A percentile compares a stretch with the other conserved stretches of the same genome.
phyloP scores from a whole-genome alignment of 768 basidiomycete genomes.

The Boletales sp. region DNA sequence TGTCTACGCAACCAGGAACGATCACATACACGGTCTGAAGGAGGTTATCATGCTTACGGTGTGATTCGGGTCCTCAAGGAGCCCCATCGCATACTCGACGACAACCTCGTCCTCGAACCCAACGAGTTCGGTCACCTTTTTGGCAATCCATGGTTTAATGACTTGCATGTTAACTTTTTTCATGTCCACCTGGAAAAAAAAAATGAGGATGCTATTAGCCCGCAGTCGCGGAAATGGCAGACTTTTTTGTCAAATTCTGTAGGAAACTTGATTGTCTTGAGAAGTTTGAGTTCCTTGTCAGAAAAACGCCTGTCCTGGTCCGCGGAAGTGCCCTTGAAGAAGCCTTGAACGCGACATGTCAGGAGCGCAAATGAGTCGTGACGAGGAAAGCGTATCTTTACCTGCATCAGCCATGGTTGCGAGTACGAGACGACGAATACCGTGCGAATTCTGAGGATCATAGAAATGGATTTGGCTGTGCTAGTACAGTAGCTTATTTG shows the following conservation, averaged over 20 bases:
- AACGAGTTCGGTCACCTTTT: slow-evolving; percentile 85
- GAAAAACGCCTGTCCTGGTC: slow-evolving; percentile 92
- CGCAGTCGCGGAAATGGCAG: slow-evolving; percentile 2
- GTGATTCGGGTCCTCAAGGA: slow-evolving; percentile 81
- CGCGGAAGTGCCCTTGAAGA: slow-evolving; percentile 88
- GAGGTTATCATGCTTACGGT: slow-evolving; percentile 51
- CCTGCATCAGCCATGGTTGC: slow-evolving; percentile 59
- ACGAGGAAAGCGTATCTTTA: slow-evolving; percentile 15
- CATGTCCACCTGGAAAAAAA: slow-evolving; percentile 71
- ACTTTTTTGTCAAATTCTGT: slow-evolving; percentile 87
- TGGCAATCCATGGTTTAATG: slow-evolving; percentile 93
- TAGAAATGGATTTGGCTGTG: no score
- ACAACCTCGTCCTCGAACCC: slow-evolving; percentile 97
- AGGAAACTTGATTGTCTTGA: slow-evolving; percentile 90
- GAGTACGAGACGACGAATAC: slow-evolving; percentile 3
- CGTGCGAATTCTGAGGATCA: slow-evolving; percentile 15
- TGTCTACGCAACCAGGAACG: slow-evolving; percentile 41
- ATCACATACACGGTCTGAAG: background rate
- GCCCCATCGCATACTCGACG: slow-evolving; percentile 92
- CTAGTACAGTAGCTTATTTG: no score
- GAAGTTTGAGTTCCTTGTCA: slow-evolving; percentile 89
- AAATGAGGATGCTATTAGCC: background rate
- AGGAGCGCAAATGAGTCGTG: slow-evolving; percentile 1
- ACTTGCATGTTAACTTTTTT: slow-evolving; percentile 91
- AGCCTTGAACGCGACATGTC: slow-evolving; percentile 44